phyloP scores from a whole-genome alignment of 2,329 filamentous ascomycete genomes.

The Paecilomyces formosus region DNA sequence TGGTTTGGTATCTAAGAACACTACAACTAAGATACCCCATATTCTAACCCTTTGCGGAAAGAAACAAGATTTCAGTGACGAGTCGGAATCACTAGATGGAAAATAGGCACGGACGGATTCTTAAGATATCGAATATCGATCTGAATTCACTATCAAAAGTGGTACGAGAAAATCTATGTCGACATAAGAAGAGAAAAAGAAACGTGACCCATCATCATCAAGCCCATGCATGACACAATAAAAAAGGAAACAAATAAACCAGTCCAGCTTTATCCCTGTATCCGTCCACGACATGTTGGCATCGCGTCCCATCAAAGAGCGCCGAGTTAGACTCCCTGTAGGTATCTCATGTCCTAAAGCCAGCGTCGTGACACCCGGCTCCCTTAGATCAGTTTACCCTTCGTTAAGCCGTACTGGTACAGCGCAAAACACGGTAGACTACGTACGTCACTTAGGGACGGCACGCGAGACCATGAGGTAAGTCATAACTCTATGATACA shows the following conservation, averaged over 20 bases:
- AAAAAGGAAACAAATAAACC: background rate
- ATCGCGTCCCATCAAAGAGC: background rate
- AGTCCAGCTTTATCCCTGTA: background rate
- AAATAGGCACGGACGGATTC: background rate
- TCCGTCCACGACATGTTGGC: background rate
- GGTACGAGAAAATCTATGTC: background rate
- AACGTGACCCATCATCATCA: background rate
- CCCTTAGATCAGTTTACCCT: background rate
- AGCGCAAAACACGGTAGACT: background rate
- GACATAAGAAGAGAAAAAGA: background rate
- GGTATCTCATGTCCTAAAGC: background rate
- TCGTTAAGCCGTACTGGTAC: background rate
- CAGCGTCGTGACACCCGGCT: background rate
- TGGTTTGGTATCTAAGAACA: no score
- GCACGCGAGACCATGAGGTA: constrained; percentile 6
- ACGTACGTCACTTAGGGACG: background rate
- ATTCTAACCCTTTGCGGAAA: no score
- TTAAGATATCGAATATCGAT: background rate
- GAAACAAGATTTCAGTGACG: no score
- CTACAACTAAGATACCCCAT: no score
- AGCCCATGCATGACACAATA: background rate
- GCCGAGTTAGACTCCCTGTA: background rate
- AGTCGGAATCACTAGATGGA: no score
- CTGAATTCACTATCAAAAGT: background rate
- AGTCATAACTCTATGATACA: constrained; percentile 25